phyloP scores from a whole-genome alignment of 768 basidiomycete species.

The Polyporus arcularius region DNA sequence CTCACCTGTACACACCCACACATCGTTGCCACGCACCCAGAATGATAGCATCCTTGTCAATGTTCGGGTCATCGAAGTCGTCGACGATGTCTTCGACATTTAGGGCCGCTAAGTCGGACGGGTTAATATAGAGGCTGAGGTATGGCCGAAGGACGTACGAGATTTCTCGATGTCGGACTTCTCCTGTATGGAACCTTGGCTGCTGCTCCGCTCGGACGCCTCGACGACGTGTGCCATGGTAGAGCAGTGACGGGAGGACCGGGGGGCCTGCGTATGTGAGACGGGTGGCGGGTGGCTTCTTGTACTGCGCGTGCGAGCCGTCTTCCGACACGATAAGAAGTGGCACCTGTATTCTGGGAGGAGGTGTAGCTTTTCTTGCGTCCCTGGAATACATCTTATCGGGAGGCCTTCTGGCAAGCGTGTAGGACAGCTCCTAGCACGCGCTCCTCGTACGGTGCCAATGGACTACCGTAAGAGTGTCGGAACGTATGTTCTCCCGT shows the following conservation, averaged over 20 bases:
- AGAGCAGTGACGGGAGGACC: constrained; percentile 3
- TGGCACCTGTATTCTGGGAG: background rate
- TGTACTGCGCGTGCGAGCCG: constrained; percentile 8
- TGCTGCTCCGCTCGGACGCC: constrained; percentile 8
- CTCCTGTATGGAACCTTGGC: constrained; percentile 10
- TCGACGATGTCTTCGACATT: constrained; percentile 18
- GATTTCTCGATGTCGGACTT: constrained; percentile 17
- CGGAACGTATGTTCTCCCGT: background rate
- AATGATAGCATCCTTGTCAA: constrained; percentile 30
- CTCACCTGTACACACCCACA: background rate
- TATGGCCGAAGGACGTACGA: background rate
- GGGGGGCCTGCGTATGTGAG: constrained; percentile 8
- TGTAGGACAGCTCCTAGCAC: background rate
- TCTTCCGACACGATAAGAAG: constrained; percentile 12
- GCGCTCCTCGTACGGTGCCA: background rate
- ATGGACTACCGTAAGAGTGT: background rate
- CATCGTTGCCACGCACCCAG: constrained; percentile 20
- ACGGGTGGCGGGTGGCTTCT: constrained; percentile 6
- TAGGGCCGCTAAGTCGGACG: background rate
- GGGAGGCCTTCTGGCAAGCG: background rate
- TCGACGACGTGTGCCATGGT: constrained; percentile 14
- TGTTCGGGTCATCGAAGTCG: constrained; percentile 37
- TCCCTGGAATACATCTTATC: constrained; percentile 10
- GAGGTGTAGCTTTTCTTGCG: background rate
- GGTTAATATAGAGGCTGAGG: background rate